These are phyloP conservation scores for Bipolaris gigantea DNA, from an alignment of 2,329 filamentous ascomycete genomes.

Conservation along the genomic window DNA sequence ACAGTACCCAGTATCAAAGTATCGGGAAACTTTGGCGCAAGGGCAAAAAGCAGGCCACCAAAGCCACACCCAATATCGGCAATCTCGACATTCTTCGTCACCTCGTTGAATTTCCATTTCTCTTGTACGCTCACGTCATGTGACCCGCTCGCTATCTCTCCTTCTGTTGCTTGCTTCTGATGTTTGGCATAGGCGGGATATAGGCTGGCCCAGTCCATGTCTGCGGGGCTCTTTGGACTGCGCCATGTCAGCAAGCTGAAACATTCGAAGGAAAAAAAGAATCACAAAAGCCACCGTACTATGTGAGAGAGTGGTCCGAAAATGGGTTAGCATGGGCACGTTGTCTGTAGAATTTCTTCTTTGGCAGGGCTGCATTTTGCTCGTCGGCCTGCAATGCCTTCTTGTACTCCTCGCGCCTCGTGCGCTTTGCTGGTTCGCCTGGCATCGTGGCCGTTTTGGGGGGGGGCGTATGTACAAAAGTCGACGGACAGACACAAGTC, in stretches of 20 bases:
- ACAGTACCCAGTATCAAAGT: constrained; percentile 76
- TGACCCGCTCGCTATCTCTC: constrained; percentile 21
- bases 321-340: constrained; percentile 97
- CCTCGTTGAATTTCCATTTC: constrained; percentile 23
- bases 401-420: constrained; percentile 53
- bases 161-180: constrained; percentile 18
- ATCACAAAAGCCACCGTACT: constrained; percentile 58
- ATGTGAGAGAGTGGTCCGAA: constrained; percentile 85
- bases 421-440: constrained; percentile 44
- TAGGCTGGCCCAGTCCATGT: constrained; percentile 89
- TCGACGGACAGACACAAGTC: constrained; percentile 1
- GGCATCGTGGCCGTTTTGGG: constrained; percentile 27
- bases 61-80: constrained; percentile 98
- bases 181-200: constrained; percentile 69
- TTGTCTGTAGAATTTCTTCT: constrained; percentile 96
- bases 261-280: background rate
- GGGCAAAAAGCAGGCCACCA: constrained; percentile 83
- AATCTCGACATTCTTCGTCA: constrained; percentile 77
- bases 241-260: constrained; percentile 26
- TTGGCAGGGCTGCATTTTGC: constrained; percentile 67
- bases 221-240: constrained; percentile 74
- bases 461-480: constrained; percentile 2
- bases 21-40: constrained; percentile 79
- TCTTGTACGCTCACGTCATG: constrained; percentile 21
- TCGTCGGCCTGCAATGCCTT: constrained; percentile 40